Percentiles rank a stretch among this genome's conserved stretches.
Evolutionary conservation across 352 stramenopile genomes (phyloP).

Genomic region (Phytopythium ostracodes): DNA sequence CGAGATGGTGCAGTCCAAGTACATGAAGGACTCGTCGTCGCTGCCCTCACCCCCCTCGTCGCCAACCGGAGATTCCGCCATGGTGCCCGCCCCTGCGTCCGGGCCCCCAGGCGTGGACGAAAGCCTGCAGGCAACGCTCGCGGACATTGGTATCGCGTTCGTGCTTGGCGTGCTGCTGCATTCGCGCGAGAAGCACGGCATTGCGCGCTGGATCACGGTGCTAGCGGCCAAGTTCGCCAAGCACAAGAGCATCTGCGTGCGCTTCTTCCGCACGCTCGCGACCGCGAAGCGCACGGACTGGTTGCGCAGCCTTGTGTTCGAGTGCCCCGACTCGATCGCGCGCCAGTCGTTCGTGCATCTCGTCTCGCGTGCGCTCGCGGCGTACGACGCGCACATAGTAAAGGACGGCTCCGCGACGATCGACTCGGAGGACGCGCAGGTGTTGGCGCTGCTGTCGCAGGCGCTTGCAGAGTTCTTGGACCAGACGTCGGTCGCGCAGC

Average conservation of each 20-base stretch:
- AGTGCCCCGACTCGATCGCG: slow-evolving; percentile 82
- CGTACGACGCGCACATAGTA: slow-evolving; percentile 60
- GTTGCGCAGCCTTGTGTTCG: slow-evolving; percentile 71
- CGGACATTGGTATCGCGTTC: slow-evolving; percentile 83
- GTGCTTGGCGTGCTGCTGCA: slow-evolving; percentile 88
- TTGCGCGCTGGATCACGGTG: slow-evolving; percentile 79
- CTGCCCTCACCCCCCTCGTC: slow-evolving; percentile 13
- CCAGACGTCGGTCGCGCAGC: slow-evolving; percentile 70
- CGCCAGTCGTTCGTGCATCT: slow-evolving; percentile 86
- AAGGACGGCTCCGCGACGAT: background rate
- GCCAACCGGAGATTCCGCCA: slow-evolving; percentile 4
- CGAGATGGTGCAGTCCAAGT: slow-evolving; percentile 83
- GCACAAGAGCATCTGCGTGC: slow-evolving; percentile 61
- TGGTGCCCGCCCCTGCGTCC: slow-evolving; percentile 20
- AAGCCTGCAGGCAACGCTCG: slow-evolving; percentile 61
- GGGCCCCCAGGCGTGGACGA: slow-evolving; percentile 30
- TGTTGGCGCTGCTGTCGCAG: slow-evolving; percentile 17
- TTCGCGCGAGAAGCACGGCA: slow-evolving; percentile 83
- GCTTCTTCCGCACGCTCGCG: slow-evolving; percentile 63
- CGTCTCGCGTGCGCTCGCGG: slow-evolving; percentile 62
- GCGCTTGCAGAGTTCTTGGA: slow-evolving; percentile 46
- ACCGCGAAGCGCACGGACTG: slow-evolving; percentile 53
- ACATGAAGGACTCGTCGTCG: slow-evolving; percentile 47
- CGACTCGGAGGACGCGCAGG: slow-evolving; percentile 10
- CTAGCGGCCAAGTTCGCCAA: slow-evolving; percentile 68